Conservation (phyloP, 1,139 yeast genomes). For the Diutina pseudorugosa region DNA sequence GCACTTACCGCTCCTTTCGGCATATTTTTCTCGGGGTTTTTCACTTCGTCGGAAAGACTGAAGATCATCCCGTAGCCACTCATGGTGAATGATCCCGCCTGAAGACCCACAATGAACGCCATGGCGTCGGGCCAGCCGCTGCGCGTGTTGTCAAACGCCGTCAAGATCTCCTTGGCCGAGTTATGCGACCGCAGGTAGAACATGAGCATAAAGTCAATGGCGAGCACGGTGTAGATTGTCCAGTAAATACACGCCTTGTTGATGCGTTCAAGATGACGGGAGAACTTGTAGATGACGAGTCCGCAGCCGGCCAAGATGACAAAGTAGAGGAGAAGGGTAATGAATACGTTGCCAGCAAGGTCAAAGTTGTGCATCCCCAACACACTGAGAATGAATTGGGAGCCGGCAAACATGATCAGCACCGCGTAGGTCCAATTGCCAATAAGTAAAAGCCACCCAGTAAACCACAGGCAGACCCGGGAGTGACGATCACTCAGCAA, state of each 20-base stretch:
- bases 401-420: slow-evolving; percentile 61
- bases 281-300: slow-evolving; percentile 46
- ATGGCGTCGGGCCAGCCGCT: slow-evolving; percentile 50
- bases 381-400: slow-evolving; percentile 56
- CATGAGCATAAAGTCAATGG: slow-evolving; percentile 51
- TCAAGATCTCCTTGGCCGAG: slow-evolving; percentile 45
- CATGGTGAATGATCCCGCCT: slow-evolving; percentile 66
- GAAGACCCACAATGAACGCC: slow-evolving; percentile 65
- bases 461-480: slow-evolving; percentile 51
- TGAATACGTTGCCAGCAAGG: slow-evolving; percentile 42
- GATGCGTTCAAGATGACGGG: slow-evolving; percentile 46
- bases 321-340: slow-evolving; percentile 46
- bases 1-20: slow-evolving; percentile 69
- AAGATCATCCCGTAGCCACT: slow-evolving; percentile 79
- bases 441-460: slow-evolving; percentile 62
- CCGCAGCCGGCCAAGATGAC: slow-evolving; percentile 47
- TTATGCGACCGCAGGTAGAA: slow-evolving; percentile 51
- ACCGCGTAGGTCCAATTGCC: slow-evolving; percentile 73
- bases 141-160: slow-evolving; percentile 57
- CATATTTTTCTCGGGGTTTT: slow-evolving; percentile 59
- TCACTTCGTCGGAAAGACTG: slow-evolving; percentile 74
- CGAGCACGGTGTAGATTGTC: slow-evolving; percentile 62
- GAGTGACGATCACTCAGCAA: slow-evolving; percentile 47
- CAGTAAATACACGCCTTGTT: slow-evolving; percentile 59
- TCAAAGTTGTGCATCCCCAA: slow-evolving; percentile 48